Base-by-base conservation (phyloP, 257 asterid genomes). In the Solanum stenotomum region DNA sequence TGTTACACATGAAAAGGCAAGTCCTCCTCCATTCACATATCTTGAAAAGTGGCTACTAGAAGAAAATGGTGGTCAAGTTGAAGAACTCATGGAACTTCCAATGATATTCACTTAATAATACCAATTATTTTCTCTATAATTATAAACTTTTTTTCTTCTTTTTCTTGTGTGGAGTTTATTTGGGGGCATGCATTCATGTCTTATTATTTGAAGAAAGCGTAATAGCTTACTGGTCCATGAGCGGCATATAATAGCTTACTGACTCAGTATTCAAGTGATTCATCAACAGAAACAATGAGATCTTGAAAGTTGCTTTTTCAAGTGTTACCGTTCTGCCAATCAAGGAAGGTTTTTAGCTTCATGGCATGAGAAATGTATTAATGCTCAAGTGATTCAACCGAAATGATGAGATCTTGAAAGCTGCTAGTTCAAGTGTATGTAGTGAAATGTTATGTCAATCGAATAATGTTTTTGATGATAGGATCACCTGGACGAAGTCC, bases 31-130 rank as follows among this genome's bases (percentile, higher is more conserved):
- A 63, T 90, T 95, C 13, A 92, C 98, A 22, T 96, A 90, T 90
- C 94, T 95, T 68, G 99, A 95, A 89, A 95, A 95, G 71, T 96
- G 99, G 99, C 82, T 96, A 88, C 87, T 96, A 89, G 98, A 96
- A 86, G 99, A 96, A 88, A 93, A 93, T 84, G 92, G 93, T 8
- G 93, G 81, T 29, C 98, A 95, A 65, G 95, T 93, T 29, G 98
- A 91, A 88, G 96, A 93, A 86, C 90, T 84, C 8, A 93, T 94
- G 95, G 96, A 93, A 87, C 87, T 95, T 49, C 92, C 98, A 61
- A 81, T 98, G 85, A 92, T 95, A 79, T 94, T 94, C 91, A 95
- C 92, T 86, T 87, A 13, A 35, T 85, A 82, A 63, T 37, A 63
- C 2, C 4, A 71, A 16, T 33, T 8, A 16, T 33, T 8, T 6